Conservation (phyloP, 495 filamentous ascomycete species). For the Corynascus novoguineensis region DNA sequence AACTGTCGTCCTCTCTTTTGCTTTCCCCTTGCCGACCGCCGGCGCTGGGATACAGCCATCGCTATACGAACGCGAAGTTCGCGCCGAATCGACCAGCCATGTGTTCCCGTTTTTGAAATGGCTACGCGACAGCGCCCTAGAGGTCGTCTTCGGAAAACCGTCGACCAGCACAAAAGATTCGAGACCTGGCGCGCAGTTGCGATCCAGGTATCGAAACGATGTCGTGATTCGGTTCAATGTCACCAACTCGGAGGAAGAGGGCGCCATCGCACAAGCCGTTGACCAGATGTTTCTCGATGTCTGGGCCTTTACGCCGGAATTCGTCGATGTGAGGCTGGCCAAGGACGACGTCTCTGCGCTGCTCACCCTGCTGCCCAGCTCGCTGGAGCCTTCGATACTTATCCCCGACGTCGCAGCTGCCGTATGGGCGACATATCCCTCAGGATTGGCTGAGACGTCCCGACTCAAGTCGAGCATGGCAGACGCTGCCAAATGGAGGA, state of each 20-base stretch:
- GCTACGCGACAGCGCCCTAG: conserved; percentile 60
- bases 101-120: conserved; percentile 45
- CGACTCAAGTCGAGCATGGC: conserved; percentile 19
- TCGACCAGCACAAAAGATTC: conserved; percentile 21
- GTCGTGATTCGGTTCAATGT: conserved; percentile 86
- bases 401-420: conserved; percentile 77
- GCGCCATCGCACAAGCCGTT: conserved; percentile 65
- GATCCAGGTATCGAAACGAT: conserved; percentile 68
- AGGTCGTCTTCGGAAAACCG: conserved; percentile 56
- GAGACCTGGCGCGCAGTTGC: conserved; percentile 44
- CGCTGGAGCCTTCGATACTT: conserved; percentile 70
- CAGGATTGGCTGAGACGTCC: conserved; percentile 17
- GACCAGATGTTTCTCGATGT: conserved; percentile 78
- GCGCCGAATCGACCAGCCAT: conserved; percentile 7
- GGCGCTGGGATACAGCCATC: conserved; percentile 20
- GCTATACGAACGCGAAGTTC: conserved; percentile 7
- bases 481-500: conserved; percentile 29
- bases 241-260: conserved; percentile 61
- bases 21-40: conserved; percentile 22
- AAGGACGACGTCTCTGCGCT: conserved; percentile 76
- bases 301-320: conserved; percentile 77
- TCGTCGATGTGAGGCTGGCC: conserved; percentile 80
- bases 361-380: conserved; percentile 70
- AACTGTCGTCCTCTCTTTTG: conserved; percentile 19
- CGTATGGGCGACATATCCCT: conserved; percentile 72